Evolutionary conservation across 495 filamentous ascomycete genomes (phyloP), one percentile per base, ranked within the genome.

Genomic region (Penicillium malachiteum): DNA sequence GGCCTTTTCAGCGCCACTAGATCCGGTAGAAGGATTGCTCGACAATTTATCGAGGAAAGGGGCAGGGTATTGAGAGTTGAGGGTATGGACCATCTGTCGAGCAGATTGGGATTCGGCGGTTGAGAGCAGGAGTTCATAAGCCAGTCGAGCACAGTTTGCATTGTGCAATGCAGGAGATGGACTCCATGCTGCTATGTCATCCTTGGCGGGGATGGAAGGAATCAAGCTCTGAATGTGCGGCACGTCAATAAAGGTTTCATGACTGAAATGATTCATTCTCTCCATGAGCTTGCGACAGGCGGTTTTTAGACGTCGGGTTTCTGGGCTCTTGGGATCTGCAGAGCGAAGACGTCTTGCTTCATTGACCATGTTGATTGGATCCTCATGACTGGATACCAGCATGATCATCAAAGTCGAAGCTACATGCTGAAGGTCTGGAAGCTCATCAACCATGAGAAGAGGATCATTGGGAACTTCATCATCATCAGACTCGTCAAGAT

Each of bases 91-190:
- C 9, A 63, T 55, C 7, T 67, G 48, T 11, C 48, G 56, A 7
- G 52, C 58, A 3, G 62, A 51, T 1, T 54, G 41, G 1, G 64
- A 56, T 4, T 55, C 65, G 1, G 45, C 46, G 17, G 30, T 59
- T 0, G 62, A 59, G 16, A 69, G 49, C 13, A 78, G 66, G 14
- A 74, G 58, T 18, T 73, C 63, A 0, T 65, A 39, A 1, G 71
- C 68, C 48, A 78, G 57, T 3, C 62, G 63, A 11, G 75, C 71
- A 56, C 73, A 77, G 48, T 78, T 78, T 18, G 69, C 71, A 33
- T 64, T 62, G 40, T 76, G 60, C 12, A 78, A 26, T 10, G 66
- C 57, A 4, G 65, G 70, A 1, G 46, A 57, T 16, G 63, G 66
- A 6, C 37, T 62, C 69, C 70, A 77, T 2, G 54, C 33, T 9